A percentile compares a stretch with the other conserved stretches of the same genome.
Evolutionary conservation across 2,329 filamentous ascomycete genomes (phyloP).

Genomic region (Aspergillus sp.): DNA sequence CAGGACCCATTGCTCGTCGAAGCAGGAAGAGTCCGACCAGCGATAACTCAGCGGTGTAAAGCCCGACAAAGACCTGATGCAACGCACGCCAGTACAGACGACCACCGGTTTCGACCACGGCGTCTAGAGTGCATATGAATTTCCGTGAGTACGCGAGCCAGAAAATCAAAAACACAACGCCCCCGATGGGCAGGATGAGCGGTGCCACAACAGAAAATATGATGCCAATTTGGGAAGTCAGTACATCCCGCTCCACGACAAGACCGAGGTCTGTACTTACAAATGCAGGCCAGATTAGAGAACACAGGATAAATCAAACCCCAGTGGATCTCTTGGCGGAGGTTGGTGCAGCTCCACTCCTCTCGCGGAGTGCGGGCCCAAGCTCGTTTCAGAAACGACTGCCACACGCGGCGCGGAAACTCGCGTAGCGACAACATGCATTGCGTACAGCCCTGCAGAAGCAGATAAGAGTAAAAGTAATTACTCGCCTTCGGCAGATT

Average conservation of each 20-base stretch:
- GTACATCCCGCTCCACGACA: neutral
- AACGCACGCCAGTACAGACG: slow-evolving; percentile 7
- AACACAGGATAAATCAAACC: slow-evolving; percentile 8
- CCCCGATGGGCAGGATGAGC: slow-evolving; percentile 6
- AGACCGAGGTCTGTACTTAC: slow-evolving; percentile 1
- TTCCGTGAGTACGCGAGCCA: slow-evolving; percentile 2
- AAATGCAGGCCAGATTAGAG: slow-evolving; percentile 7
- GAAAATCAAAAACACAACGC: slow-evolving; percentile 2
- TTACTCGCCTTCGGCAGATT: slow-evolving; percentile 19
- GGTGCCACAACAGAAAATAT: slow-evolving; percentile 6
- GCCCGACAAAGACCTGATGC: slow-evolving; percentile 6
- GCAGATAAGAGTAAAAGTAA: slow-evolving; percentile 21
- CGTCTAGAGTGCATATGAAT: slow-evolving; percentile 2
- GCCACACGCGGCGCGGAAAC: slow-evolving; percentile 4
- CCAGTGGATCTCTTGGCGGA: slow-evolving; percentile 2
- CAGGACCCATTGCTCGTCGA: slow-evolving; percentile 1
- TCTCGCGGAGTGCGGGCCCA: too few relatives aligned
- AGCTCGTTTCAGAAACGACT: neutral
- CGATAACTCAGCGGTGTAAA: slow-evolving; percentile 6
- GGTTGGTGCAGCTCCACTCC: too few relatives aligned
- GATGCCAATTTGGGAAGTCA: slow-evolving; percentile 1
- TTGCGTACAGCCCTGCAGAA: slow-evolving; percentile 13
- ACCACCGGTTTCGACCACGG: slow-evolving; percentile 3
- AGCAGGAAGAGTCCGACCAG: slow-evolving; percentile 6
- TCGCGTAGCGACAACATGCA: slow-evolving; percentile 7